Base-by-base conservation (phyloP, 805 yeast genomes). In the Sugiyamaella marilandica region DNA sequence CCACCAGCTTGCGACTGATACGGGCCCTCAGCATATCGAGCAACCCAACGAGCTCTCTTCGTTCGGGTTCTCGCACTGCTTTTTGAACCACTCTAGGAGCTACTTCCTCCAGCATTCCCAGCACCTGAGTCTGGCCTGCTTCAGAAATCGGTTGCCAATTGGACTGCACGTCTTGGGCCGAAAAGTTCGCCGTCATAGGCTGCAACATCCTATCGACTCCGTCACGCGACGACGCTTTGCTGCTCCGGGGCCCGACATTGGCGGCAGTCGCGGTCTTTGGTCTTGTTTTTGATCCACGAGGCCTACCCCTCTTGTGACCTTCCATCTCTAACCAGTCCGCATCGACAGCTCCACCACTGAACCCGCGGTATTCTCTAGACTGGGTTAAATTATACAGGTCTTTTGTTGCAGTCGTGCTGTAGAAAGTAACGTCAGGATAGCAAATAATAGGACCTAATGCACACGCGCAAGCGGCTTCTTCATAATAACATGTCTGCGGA, bases 141-240 rank as follows among this genome's bases (percentile, higher is more conserved):
- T 47, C 57, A 10, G 57, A 50, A 14, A 54, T 24, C 11, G 24
- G 19, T n/a, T 49, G 50, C 54, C 54, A 54, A 2, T 47, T 34
- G 33, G 43, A 14, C n/a, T 47, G 21, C 18, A 51, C 45, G 14
- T 39, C 26, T 9, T 26, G 26, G 18, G 35, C 16, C 13, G 54
- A 51, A 8, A 51, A 35, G 5, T 21, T 45, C 5, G 21, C 26
- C 5, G 14, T 19, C 37, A 32, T 18, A 10, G 21, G 37, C 11
- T 32, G 47, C 45, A 39, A 41, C 35, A 44, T 26, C 14, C 47
- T 44, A 5, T 18, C 24, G 24, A 16, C 45, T 4, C 24, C 7
- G 29, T 7, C 7, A 24, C 29, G 29, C 3, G 29, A 7, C 29
- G 29, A 7, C 29, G 7, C 29, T 24, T 7, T 24, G 3, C 29